A percentile compares a stretch with the other conserved stretches of the same genome.
These are phyloP conservation scores for Colletotrichum sansevieriae DNA, from an alignment of 2,329 filamentous ascomycete species.

Conservation along the genomic window DNA sequence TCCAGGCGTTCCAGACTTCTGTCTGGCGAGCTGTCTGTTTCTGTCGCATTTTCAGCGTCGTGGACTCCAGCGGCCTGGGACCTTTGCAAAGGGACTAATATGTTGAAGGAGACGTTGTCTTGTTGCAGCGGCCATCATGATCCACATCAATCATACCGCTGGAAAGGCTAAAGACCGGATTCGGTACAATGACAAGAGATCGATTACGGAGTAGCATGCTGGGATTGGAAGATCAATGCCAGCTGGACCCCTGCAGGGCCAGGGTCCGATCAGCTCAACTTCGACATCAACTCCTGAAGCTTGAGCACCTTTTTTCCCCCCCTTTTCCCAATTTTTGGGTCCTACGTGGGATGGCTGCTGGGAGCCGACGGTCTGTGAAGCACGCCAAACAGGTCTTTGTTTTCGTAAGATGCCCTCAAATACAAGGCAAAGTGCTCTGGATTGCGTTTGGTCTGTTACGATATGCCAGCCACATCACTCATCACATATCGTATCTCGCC, in stretches of 20 bases:
- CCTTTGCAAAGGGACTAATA: background rate
- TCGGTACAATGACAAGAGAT: conserved; percentile 21
- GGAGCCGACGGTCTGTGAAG: conserved; percentile 30
- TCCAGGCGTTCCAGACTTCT: conserved; percentile 23
- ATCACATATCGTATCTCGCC: conserved; percentile 7
- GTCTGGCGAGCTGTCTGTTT: conserved; percentile 14
- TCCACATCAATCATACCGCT: conserved; percentile 18
- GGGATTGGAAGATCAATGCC: conserved; percentile 4
- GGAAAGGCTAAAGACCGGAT: conserved; percentile 18
- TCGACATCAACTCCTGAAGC: conserved; percentile 2
- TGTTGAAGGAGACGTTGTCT: conserved; percentile 22
- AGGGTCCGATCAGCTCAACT: background rate
- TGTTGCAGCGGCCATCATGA: conserved; percentile 9
- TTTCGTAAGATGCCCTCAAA: conserved; percentile 25
- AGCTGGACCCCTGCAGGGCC: background rate
- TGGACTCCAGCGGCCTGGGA: conserved; percentile 5
- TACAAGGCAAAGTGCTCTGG: conserved; percentile 1
- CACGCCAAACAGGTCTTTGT: conserved; percentile 21
- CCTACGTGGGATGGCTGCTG: conserved; percentile 12
- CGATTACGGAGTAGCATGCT: conserved; percentile 7
- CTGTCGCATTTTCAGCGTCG: conserved; percentile 28
- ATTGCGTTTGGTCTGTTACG: conserved; percentile 6
- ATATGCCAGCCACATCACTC: conserved; percentile 31
- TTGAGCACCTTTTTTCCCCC: background rate
- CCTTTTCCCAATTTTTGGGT: background rate